Evolutionary conservation across 805 yeast species (phyloP).

Genomic region (Lachancea quebecensis): DNA sequence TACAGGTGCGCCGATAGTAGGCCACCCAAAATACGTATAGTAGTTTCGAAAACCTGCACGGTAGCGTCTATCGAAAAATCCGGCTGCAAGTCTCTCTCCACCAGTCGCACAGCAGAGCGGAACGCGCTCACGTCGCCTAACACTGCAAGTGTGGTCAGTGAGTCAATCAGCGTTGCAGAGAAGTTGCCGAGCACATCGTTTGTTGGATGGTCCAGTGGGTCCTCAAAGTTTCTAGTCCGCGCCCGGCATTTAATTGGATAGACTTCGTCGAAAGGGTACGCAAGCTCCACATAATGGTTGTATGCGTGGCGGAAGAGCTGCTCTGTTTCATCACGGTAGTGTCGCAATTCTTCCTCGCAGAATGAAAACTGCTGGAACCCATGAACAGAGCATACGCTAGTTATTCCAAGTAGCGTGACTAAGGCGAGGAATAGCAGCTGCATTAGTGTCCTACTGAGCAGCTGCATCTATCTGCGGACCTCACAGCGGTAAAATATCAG

Average conservation of each 20-base stretch:
- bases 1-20: constrained; percentile 71
- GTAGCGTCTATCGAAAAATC: constrained; percentile 58
- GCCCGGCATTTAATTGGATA: constrained; percentile 67
- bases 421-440: too few species aligned
- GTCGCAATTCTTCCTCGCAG: constrained; percentile 25
- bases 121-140: constrained; percentile 58
- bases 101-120: constrained; percentile 36
- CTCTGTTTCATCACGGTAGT: constrained; percentile 40
- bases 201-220: constrained; percentile 47
- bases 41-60: constrained; percentile 83
- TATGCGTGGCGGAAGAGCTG: constrained; percentile 68
- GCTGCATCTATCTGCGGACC: too few species aligned
- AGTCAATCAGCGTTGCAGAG: constrained; percentile 71
- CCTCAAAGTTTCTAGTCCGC: constrained; percentile 52
- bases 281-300: constrained; percentile 58
- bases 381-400: not conserved
- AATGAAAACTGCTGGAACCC: constrained; percentile 18
- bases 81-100: constrained; percentile 30
- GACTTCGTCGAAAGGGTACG: constrained; percentile 79
- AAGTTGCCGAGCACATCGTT: constrained; percentile 86
- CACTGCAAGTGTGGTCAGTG: constrained; percentile 70
- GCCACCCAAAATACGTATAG: constrained; percentile 79
- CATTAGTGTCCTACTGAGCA: too few species aligned
- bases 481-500: too few species aligned
- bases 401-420: not conserved